Conservation (phyloP, 73 alveolate genomes). For the Tetrahymena thermophila region DNA sequence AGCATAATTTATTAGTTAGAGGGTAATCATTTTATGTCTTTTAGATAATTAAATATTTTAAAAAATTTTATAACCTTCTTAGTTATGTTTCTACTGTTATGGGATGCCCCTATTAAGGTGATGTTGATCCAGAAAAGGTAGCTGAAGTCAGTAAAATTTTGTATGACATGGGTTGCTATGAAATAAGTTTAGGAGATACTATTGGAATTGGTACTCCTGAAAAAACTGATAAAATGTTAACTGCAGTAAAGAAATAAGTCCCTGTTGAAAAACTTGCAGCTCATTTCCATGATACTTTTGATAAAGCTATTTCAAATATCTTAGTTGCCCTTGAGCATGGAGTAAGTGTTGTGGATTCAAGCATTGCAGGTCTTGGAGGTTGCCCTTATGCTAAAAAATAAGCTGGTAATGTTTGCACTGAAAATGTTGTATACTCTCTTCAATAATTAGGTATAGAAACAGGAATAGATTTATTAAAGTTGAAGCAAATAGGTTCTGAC, state of each 20-base stretch:
- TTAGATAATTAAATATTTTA: not conserved
- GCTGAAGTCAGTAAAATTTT: slow-evolving; percentile 47
- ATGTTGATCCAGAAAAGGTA: slow-evolving; percentile 63
- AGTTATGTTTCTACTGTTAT: slow-evolving; percentile 74
- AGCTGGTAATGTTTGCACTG: slow-evolving; percentile 92
- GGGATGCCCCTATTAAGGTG: slow-evolving; percentile 94
- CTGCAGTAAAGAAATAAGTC: slow-evolving; percentile 47
- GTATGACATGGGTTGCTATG: slow-evolving; percentile 81
- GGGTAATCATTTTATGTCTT: slow-evolving; percentile 38
- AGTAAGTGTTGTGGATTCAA: slow-evolving; percentile 74
- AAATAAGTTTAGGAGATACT: slow-evolving; percentile 90
- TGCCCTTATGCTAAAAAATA: slow-evolving; percentile 97
- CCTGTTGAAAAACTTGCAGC: slow-evolving; percentile 67
- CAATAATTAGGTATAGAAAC: slow-evolving; percentile 81
- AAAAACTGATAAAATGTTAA: slow-evolving; percentile 51
- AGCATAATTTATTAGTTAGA: slow-evolving; percentile 61
- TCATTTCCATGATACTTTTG: slow-evolving; percentile 87
- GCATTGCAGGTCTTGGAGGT: slow-evolving; percentile 95
- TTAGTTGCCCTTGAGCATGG: slow-evolving; percentile 80
- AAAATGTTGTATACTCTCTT: slow-evolving; percentile 71
- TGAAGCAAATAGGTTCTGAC: slow-evolving; percentile 56
- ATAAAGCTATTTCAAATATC: slow-evolving; percentile 74
- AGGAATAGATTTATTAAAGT: slow-evolving; percentile 60
- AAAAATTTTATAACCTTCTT: not conserved
- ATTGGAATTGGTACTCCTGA: slow-evolving; percentile 89